These are phyloP conservation scores for Phytopythium vexans DNA, from an alignment of 352 stramenopile genomes.

Conservation along the genomic window DNA sequence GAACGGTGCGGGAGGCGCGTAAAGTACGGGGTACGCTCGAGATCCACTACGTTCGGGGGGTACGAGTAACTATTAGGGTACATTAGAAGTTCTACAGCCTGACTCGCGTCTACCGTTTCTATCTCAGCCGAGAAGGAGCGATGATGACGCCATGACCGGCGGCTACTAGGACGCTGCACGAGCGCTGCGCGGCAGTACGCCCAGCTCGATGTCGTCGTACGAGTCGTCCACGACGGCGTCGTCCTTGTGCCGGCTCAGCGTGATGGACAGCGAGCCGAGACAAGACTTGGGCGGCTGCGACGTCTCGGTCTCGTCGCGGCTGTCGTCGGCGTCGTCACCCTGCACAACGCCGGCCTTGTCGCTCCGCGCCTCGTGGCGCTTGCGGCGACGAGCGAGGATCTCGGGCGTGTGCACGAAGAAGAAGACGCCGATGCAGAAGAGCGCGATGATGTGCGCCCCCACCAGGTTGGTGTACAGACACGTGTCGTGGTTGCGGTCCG, in stretches of 20 bases:
- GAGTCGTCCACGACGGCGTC: constrained; percentile 36
- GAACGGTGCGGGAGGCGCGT: no score
- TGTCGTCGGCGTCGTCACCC: constrained; percentile 20
- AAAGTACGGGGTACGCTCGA: not conserved
- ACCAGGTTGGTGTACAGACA: constrained; percentile 79
- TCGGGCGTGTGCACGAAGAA: constrained; percentile 80
- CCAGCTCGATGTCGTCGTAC: constrained; percentile 60
- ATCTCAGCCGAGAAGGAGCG: no score
- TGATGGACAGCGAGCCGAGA: constrained; percentile 38
- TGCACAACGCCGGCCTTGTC: constrained; percentile 8
- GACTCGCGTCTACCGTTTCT: no score
- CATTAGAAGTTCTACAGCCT: constrained; percentile 1
- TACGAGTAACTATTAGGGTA: not conserved
- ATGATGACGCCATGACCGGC: no score
- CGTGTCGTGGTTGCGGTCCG: constrained; percentile 66
- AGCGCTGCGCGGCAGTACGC: constrained; percentile 46
- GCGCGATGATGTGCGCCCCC: constrained; percentile 69
- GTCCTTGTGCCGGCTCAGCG: constrained; percentile 43
- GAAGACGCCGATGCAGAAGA: constrained; percentile 82
- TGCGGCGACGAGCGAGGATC: constrained; percentile 36
- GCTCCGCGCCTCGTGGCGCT: constrained; percentile 7
- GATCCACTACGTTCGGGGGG: not conserved
- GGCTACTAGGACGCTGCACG: constrained; percentile 11
- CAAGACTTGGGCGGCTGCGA: constrained; percentile 17
- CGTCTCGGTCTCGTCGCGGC: constrained; percentile 4